phyloP scores from a whole-genome alignment of 768 basidiomycete species.

The Strobilomyces confusus region DNA sequence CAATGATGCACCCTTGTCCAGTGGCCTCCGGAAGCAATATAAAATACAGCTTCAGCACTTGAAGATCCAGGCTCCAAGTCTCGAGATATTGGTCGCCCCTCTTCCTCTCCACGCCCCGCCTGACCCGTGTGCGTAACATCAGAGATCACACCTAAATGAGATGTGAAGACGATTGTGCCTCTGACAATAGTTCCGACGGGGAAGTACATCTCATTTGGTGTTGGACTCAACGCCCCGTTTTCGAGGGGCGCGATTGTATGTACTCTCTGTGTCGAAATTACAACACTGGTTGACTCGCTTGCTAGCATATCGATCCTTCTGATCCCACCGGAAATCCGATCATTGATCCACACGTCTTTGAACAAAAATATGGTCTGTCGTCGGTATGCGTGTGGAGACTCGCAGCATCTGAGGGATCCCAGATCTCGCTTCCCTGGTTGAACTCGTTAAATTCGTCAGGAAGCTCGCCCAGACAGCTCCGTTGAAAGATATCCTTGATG shows the following conservation, averaged over 20 bases:
- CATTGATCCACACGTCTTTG: conserved; percentile 1
- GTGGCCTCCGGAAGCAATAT: conserved; percentile 2
- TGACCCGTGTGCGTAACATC: neutral
- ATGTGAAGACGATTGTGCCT: too few species aligned
- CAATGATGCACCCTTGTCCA: neutral
- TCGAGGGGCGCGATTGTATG: conserved; percentile 1
- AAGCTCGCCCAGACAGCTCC: neutral
- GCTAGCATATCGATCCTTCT: neutral
- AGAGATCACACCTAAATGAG: too few species aligned
- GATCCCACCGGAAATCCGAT: neutral
- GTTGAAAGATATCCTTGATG: neutral
- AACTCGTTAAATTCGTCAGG: neutral
- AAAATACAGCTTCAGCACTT: conserved; percentile 1
- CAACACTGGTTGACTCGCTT: neutral
- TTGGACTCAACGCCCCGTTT: conserved; percentile 1
- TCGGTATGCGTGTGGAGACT: too few species aligned
- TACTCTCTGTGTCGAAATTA: neutral
- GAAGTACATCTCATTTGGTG: neutral
- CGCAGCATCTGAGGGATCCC: neutral
- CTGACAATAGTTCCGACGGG: neutral
- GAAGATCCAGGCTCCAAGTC: neutral
- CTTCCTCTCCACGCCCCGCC: neutral
- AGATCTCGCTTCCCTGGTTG: neutral
- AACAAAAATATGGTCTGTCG: neutral
- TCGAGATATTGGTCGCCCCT: neutral